phyloP scores from a whole-genome alignment of 257 asterid genomes.

The Misopates orontium region DNA sequence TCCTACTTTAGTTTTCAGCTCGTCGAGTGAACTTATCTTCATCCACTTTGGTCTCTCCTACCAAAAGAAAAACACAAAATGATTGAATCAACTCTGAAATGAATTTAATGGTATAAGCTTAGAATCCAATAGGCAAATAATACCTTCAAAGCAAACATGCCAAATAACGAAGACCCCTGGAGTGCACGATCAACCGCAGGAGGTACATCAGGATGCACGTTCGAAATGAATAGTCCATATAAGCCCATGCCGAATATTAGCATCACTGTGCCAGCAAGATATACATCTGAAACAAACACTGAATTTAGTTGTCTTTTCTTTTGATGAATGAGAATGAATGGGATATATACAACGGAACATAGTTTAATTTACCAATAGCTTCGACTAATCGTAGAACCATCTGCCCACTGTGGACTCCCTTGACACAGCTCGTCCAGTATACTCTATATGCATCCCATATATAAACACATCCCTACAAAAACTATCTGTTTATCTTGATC shows the following conservation, averaged over 20 bases:
- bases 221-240: constrained; percentile 83
- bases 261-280: constrained; percentile 97
- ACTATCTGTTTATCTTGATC: not conserved
- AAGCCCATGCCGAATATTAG: constrained; percentile 94
- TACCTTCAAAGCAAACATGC: constrained; percentile 85
- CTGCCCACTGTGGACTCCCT: constrained; percentile 83
- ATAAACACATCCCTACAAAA: constrained; percentile 80
- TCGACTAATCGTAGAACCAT: constrained; percentile 89
- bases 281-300: constrained; percentile 53
- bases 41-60: constrained; percentile 99
- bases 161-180: constrained; percentile 83
- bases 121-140: not conserved
- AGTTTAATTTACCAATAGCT: constrained; percentile 78
- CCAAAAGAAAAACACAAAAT: not conserved
- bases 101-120: not conserved
- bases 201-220: constrained; percentile 48
- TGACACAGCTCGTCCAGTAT: constrained; percentile 81
- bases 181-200: constrained; percentile 71
- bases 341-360: not conserved
- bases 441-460: constrained; percentile 87
- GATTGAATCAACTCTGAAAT: not conserved
- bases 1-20: constrained; percentile 90
- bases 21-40: constrained; percentile 89
- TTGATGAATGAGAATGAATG: not conserved
- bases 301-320: not conserved